phyloP scores from a whole-genome alignment of 2,329 filamentous ascomycete genomes.

The Ophiobolus disseminans region DNA sequence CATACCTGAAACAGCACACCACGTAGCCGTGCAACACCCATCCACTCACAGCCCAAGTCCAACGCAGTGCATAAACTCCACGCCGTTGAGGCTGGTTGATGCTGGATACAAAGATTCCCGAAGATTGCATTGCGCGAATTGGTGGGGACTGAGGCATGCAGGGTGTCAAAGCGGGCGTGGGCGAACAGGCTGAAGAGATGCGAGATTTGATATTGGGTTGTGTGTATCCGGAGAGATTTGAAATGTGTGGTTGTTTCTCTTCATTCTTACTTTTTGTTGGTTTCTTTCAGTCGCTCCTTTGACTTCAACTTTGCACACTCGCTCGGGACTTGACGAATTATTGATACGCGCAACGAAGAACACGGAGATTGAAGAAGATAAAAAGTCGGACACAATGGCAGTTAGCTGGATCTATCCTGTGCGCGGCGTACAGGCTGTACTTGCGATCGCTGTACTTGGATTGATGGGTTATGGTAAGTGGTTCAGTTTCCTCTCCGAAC shows the following conservation, averaged over 20 bases:
- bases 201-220: constrained; percentile 1
- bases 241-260: neutral
- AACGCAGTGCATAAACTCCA: constrained; percentile 8
- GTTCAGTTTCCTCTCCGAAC: neutral
- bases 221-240: neutral
- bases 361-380: neutral
- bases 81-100: neutral
- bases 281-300: constrained; percentile 2
- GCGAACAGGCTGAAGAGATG: constrained; percentile 8
- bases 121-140: constrained; percentile 23
- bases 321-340: neutral
- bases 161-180: constrained; percentile 8
- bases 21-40: constrained; percentile 13
- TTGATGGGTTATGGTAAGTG: constrained; percentile 73
- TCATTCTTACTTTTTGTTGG: neutral
- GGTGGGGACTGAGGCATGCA: constrained; percentile 9
- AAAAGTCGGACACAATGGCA: constrained; percentile 52
- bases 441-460: constrained; percentile 77
- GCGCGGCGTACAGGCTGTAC: constrained; percentile 70
- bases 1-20: constrained; percentile 25
- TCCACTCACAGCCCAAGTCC: constrained; percentile 6
- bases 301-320: constrained; percentile 1
- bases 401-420: constrained; percentile 66
- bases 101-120: constrained; percentile 12
- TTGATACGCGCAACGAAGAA: neutral